Base-by-base conservation (phyloP, 495 filamentous ascomycete genomes). In the Xylaria telfairii region DNA sequence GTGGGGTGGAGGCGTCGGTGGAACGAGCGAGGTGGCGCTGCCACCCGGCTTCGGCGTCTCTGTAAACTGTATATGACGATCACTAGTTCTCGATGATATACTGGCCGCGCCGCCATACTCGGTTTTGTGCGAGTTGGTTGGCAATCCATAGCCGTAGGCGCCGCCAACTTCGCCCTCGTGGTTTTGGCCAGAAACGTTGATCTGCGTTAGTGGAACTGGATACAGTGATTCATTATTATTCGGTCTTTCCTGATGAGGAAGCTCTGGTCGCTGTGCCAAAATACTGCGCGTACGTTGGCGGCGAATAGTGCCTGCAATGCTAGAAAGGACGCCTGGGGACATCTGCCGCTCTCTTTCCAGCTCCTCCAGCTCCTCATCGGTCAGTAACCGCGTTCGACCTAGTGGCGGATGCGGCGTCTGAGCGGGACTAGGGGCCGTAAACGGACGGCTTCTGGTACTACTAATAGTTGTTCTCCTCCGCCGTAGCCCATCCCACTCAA, bases 401-500 rank as follows among this genome's bases (percentile, higher is more conserved):
- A 97, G 81, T 0, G 96, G 96, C 21, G 93, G 94, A 72, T 96
- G 91, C 2, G 87, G 90, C 9, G 83, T 82, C 17, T 79, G 77
- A 15, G 78, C 78, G 9, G 80, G 79, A 54, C 74, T 78, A 28
- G 76, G 78, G 64, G 76, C 75, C 32, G 79, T 78, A 66, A 77
- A 76, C 47, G 79, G 74, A 57, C 78, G 82, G 69, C 73, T 80
- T 63, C 76, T 74, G 19, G 73, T 75, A 73, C 86, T 85, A 24
- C 86, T 85, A 47, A 90, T 68, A 13, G 90, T 85, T 12, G 96
- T 98, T 76, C 89, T 92, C 64, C 96, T 89, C 69, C 96, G 86
- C 73, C 94, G 87, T 67, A 99, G 84, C 26, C 96, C 96, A 83
- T 98, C 96, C 93, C 94, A 99, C 81, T 99, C 94, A 64, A 93